phyloP scores from a whole-genome alignment of 2,329 filamentous ascomycete genomes.

The Zopfia rhizophila region DNA sequence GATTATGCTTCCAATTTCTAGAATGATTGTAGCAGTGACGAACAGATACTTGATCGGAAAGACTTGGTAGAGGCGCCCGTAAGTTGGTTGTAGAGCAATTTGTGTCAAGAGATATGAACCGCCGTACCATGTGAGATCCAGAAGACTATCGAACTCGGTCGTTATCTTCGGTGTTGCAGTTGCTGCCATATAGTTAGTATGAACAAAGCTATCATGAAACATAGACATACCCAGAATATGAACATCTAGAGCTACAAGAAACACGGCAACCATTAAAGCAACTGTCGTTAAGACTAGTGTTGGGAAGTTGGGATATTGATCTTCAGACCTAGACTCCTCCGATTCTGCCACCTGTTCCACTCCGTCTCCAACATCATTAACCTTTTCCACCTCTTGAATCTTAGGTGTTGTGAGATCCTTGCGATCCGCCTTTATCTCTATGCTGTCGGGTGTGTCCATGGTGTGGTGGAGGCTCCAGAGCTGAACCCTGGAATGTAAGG shows the following conservation, averaged over 20 bases:
- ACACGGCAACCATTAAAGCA: constrained; percentile 11
- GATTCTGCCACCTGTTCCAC: background rate
- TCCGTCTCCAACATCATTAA: background rate
- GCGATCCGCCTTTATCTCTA: background rate
- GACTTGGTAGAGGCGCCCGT: too few species aligned
- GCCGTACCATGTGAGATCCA: too few species aligned
- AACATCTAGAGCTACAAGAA: constrained; percentile 9
- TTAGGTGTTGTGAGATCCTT: background rate
- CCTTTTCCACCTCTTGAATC: constrained; percentile 6
- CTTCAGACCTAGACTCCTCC: too few species aligned
- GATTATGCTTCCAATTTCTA: constrained; percentile 63
- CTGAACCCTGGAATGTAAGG: background rate
- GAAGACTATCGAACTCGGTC: too few species aligned
- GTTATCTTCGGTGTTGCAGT: too few species aligned
- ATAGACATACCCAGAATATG: constrained; percentile 12
- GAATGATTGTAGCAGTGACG: too few species aligned
- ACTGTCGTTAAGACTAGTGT: constrained; percentile 3
- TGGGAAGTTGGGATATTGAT: constrained; percentile 5
- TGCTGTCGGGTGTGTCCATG: too few species aligned
- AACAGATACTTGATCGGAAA: too few species aligned
- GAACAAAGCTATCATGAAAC: background rate
- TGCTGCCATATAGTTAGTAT: too few species aligned
- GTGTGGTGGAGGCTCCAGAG: background rate
- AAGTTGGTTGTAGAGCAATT: too few species aligned
- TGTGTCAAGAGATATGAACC: too few species aligned